These are phyloP conservation scores for Phytophthora tubulina DNA, from an alignment of 352 stramenopile genomes.

Conservation along the genomic window DNA sequence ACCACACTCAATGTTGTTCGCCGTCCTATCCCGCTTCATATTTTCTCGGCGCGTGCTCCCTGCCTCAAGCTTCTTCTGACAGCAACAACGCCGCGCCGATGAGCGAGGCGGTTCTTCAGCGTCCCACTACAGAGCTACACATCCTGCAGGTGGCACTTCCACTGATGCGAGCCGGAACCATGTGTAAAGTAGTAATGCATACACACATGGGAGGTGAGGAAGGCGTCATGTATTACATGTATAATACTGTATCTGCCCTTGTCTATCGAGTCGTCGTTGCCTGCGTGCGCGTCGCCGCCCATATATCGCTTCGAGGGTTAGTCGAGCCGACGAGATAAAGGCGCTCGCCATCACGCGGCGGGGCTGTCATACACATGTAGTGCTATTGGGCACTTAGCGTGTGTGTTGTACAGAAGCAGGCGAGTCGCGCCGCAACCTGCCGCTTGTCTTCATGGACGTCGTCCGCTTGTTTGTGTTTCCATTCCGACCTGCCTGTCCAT, in stretches of 20 bases:
- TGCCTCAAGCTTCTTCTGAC: slow-evolving; percentile 3
- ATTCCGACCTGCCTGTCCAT: slow-evolving; percentile 42
- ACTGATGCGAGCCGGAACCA: slow-evolving; percentile 15
- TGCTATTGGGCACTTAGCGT: slow-evolving; percentile 10
- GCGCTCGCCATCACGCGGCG: neutral
- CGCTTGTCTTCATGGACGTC: slow-evolving; percentile 21
- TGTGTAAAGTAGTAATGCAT: slow-evolving; percentile 6
- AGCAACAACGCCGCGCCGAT: neutral
- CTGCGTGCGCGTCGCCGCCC: slow-evolving; percentile 4
- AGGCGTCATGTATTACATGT: neutral
- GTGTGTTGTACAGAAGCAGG: slow-evolving; percentile 28
- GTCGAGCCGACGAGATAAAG: slow-evolving; percentile 25
- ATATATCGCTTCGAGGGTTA: slow-evolving; percentile 14
- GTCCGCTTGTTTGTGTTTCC: slow-evolving; percentile 23
- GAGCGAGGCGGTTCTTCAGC: slow-evolving; percentile 23
- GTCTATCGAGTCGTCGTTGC: slow-evolving; percentile 31
- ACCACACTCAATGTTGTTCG: neutral
- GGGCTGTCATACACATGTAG: neutral
- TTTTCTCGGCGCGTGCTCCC: neutral
- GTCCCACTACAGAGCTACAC: slow-evolving; percentile 34
- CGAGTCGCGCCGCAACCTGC: slow-evolving; percentile 16
- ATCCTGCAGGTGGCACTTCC: slow-evolving; percentile 24
- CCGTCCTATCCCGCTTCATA: neutral
- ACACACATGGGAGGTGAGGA: neutral
- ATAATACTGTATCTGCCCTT: slow-evolving; percentile 17